phyloP scores from a whole-genome alignment of 2,329 filamentous ascomycete species.

The Fusarium pseudocircinatum region DNA sequence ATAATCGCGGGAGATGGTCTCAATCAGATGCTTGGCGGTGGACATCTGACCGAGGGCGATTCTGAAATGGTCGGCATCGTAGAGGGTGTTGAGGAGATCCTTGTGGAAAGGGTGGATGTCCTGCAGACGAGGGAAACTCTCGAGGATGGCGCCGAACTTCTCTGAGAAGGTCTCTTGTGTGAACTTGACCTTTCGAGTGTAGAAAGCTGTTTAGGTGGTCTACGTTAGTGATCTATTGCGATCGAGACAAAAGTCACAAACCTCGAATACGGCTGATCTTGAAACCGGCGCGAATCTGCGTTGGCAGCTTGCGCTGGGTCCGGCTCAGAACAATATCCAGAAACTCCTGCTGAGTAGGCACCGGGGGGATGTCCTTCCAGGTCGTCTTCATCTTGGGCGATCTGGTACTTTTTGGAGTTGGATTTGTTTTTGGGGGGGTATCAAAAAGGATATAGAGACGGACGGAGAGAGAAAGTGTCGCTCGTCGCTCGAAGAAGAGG shows the following conservation, averaged over 20 bases:
- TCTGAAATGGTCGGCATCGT: conserved; percentile 97
- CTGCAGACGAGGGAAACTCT: conserved; percentile 90
- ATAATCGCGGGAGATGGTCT: conserved; percentile 96
- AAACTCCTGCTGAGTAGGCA: conserved; percentile 94
- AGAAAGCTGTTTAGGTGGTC: conserved; percentile 71
- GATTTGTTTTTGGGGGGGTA: conserved; percentile 11
- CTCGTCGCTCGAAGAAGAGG: conserved; percentile 25
- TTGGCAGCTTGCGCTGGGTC: conserved; percentile 91
- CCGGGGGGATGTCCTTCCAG: conserved; percentile 83
- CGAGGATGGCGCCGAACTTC: conserved; percentile 89
- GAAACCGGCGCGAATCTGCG: conserved; percentile 95
- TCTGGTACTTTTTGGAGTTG: conserved; percentile 36
- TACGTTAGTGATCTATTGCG: conserved; percentile 17
- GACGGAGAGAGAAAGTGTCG: conserved; percentile 30
- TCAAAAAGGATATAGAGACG: conserved; percentile 1
- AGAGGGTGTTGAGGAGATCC: conserved; percentile 90
- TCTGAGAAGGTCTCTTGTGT: conserved; percentile 97
- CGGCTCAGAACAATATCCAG: conserved; percentile 96
- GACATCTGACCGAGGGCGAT: conserved; percentile 96
- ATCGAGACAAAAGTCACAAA: conserved; percentile 38
- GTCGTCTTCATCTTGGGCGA: conserved; percentile 66
- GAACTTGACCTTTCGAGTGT: conserved; percentile 98
- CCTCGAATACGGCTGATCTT: conserved; percentile 89
- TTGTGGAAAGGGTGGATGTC: conserved; percentile 96
- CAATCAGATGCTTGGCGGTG: conserved; percentile 94